These are phyloP conservation scores for Schoenoplectus tabernaemontani DNA, from an alignment of 202 grass and related monocot species.

Conservation along the genomic window DNA sequence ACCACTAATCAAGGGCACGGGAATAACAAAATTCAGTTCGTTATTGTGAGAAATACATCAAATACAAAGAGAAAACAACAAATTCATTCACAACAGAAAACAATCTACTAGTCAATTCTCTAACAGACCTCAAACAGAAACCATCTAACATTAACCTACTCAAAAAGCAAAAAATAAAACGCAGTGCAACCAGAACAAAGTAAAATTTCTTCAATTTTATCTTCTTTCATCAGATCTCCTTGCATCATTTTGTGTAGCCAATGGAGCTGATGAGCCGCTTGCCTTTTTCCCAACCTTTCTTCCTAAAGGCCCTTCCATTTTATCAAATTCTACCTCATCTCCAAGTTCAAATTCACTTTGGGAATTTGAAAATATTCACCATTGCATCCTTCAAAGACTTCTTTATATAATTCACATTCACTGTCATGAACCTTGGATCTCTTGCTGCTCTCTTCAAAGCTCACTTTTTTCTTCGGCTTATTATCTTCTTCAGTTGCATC, in stretches of 20 bases:
- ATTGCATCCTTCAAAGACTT: neutral
- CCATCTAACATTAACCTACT: neutral
- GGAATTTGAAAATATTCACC: conserved; percentile 17
- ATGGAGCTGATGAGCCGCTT: neutral
- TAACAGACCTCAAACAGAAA: neutral
- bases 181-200: neutral
- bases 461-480: conserved; percentile 16
- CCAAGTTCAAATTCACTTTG: conserved; percentile 11
- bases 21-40: too few relatives aligned
- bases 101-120: too few relatives aligned
- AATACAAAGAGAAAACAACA: conserved; percentile 11
- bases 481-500: conserved; percentile 3
- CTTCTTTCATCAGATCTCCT: conserved; percentile 9
- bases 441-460: conserved; percentile 5
- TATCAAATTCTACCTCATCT: conserved; percentile 5
- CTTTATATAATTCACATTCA: neutral
- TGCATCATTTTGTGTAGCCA: neutral
- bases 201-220: neutral
- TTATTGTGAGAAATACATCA: conserved; percentile 16
- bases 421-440: neutral
- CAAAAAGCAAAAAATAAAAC: conserved; percentile 1
- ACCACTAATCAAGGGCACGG: too few relatives aligned
- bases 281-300: neutral
- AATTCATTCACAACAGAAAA: conserved; percentile 2
- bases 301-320: conserved; percentile 1